Conservation (phyloP, 129 eudicot species). For the Saussurea involucrata region DNA sequence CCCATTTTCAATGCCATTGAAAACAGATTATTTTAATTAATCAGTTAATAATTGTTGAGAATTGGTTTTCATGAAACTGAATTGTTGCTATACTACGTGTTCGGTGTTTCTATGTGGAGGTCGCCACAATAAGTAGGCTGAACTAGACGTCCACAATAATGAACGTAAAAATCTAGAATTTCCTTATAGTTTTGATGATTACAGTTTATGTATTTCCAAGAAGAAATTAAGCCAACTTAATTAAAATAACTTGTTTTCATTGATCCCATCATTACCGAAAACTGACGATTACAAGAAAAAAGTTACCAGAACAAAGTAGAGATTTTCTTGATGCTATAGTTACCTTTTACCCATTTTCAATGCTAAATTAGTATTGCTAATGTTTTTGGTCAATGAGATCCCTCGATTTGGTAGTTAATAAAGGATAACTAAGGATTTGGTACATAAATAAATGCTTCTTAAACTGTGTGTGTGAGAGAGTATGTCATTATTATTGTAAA, state of each 20-base stretch:
- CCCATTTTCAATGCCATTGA: background rate
- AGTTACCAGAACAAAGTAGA: background rate
- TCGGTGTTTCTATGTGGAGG: background rate
- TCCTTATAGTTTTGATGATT: background rate
- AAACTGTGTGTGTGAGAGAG: background rate
- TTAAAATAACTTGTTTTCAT: background rate
- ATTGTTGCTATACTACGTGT: background rate
- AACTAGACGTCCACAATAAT: background rate
- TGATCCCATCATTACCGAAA: background rate
- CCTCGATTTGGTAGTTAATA: background rate
- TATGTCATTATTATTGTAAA: background rate
- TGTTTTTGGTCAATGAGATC: background rate
- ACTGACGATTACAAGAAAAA: conserved; percentile 3
- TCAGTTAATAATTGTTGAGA: conserved; percentile 6
- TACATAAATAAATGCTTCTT: background rate
- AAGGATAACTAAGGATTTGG: background rate
- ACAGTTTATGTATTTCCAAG: background rate
- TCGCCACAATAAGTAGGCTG: background rate
- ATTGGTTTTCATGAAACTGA: conserved; percentile 1
- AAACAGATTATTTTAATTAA: background rate
- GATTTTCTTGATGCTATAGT: background rate
- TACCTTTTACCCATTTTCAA: background rate
- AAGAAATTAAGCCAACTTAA: background rate
- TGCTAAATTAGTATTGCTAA: background rate
- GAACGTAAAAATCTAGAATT: background rate